Conservation (phyloP, 1,139 yeast species). For the Scheffersomyces stambukii region DNA sequence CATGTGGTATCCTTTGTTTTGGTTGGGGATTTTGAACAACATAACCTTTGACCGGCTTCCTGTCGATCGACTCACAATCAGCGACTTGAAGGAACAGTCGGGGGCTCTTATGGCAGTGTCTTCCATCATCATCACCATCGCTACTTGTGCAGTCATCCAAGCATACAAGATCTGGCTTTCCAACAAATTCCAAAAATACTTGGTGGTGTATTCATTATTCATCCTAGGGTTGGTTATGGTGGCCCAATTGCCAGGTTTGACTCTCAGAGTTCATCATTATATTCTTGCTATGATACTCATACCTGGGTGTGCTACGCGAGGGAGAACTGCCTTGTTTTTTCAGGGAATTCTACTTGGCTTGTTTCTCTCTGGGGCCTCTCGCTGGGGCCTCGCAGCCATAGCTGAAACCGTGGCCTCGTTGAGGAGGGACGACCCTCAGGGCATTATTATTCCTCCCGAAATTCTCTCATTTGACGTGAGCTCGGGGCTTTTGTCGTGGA, state of each 20-base stretch:
- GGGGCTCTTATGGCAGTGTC: slow-evolving; percentile 72
- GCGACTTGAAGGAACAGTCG: slow-evolving; percentile 68
- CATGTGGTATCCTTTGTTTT: slow-evolving; percentile 76
- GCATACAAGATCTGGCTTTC: slow-evolving; percentile 77
- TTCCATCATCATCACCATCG: slow-evolving; percentile 41
- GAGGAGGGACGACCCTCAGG: slow-evolving; percentile 72
- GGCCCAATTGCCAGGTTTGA: slow-evolving; percentile 60
- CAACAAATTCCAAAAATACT: slow-evolving; percentile 63
- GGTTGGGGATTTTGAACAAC: slow-evolving; percentile 84
- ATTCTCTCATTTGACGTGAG: slow-evolving; percentile 24
- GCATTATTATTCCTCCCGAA: slow-evolving; percentile 48
- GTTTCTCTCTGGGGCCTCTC: slow-evolving; percentile 75
- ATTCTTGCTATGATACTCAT: slow-evolving; percentile 72
- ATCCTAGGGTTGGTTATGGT: slow-evolving; percentile 44
- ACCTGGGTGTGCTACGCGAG: slow-evolving; percentile 85
- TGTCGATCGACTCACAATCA: slow-evolving; percentile 71
- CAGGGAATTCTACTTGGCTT: slow-evolving; percentile 85
- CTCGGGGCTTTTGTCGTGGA: slow-evolving; percentile 36
- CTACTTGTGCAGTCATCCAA: slow-evolving; percentile 62
- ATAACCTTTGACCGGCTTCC: slow-evolving; percentile 86
- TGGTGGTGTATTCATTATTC: slow-evolving; percentile 47
- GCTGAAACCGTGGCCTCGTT: slow-evolving; percentile 71
- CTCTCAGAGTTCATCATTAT: slow-evolving; percentile 84
- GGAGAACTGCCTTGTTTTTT: slow-evolving; percentile 62
- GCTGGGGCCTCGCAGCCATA: slow-evolving; percentile 93